A percentile compares a stretch with the other conserved stretches of the same genome.
These are phyloP conservation scores for Hydnomerulius pinastri DNA, from an alignment of 768 basidiomycete genomes.

Conservation along the genomic window DNA sequence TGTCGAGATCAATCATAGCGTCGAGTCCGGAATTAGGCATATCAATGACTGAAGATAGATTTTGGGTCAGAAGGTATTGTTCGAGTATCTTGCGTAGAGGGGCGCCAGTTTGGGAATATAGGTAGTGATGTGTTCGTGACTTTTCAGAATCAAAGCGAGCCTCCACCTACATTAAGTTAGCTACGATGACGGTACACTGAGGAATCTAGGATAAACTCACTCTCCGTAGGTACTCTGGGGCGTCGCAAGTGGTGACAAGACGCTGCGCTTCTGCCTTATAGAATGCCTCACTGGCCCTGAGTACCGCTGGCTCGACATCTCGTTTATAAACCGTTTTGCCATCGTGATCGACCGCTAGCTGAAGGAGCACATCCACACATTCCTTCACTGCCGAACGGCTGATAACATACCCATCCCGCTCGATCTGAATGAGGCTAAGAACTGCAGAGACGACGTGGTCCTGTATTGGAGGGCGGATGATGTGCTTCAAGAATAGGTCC, in stretches of 20 bases:
- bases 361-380: conserved; percentile 81
- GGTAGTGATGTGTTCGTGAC: conserved; percentile 81
- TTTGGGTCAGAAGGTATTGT: conserved; percentile 72
- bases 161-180: conserved; percentile 61
- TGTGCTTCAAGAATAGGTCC: conserved; percentile 78
- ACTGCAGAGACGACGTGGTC: conserved; percentile 81
- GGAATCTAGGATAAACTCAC: conserved; percentile 50
- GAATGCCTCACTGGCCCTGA: conserved; percentile 76
- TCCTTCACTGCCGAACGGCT: conserved; percentile 90
- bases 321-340: conserved; percentile 72
- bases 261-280: conserved; percentile 75
- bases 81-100: conserved; percentile 78
- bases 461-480: conserved; percentile 80
- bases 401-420: conserved; percentile 89
- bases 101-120: conserved; percentile 69
- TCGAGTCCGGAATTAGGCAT: conserved; percentile 87
- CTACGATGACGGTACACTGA: neutral
- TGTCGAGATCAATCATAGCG: conserved; percentile 81
- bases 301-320: conserved; percentile 80
- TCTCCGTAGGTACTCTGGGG: conserved; percentile 76
- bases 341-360: conserved; percentile 54
- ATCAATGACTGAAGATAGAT: conserved; percentile 71
- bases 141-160: conserved; percentile 80
- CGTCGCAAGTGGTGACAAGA: conserved; percentile 73
- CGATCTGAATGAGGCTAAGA: conserved; percentile 83